Evolutionary conservation across 2,329 filamentous ascomycete species (phyloP).

Genomic region (Epicoccum nigrum): DNA sequence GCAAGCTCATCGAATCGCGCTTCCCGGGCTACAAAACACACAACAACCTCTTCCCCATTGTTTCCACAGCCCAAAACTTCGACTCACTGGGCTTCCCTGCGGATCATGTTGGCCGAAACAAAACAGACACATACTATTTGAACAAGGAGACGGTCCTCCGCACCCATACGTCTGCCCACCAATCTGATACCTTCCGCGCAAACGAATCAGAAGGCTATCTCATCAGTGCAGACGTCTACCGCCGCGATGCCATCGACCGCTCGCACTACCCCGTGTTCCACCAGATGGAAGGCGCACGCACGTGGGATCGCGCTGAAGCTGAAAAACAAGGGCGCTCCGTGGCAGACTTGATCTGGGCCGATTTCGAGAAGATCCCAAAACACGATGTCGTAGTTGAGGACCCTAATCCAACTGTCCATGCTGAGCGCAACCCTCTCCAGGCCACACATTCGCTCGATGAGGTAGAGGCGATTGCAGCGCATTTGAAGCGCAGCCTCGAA

Average conservation of each 20-base stretch:
- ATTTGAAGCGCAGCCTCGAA: slow-evolving; percentile 89
- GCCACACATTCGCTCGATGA: slow-evolving; percentile 74
- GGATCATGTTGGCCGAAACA: slow-evolving; percentile 85
- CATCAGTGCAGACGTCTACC: slow-evolving; percentile 92
- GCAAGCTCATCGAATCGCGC: slow-evolving; percentile 87
- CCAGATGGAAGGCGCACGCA: slow-evolving; percentile 94
- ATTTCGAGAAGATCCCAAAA: slow-evolving; percentile 72
- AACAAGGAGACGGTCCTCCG: slow-evolving; percentile 82
- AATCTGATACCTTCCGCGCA: slow-evolving; percentile 78
- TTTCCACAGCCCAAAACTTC: slow-evolving; percentile 87
- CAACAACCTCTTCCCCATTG: slow-evolving; percentile 80
- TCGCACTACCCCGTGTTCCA: slow-evolving; percentile 98
- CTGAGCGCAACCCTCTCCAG: slow-evolving; percentile 84
- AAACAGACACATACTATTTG: slow-evolving; percentile 94
- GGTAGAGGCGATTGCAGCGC: slow-evolving; percentile 79
- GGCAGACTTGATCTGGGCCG: slow-evolving; percentile 69
- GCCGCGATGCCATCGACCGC: slow-evolving; percentile 90
- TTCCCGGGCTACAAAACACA: slow-evolving; percentile 81
- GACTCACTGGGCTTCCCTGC: slow-evolving; percentile 91
- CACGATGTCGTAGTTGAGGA: slow-evolving; percentile 83
- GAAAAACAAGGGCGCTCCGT: slow-evolving; percentile 54
- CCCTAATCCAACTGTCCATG: slow-evolving; percentile 76
- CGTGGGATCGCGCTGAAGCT: slow-evolving; percentile 77
- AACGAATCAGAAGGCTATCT: slow-evolving; percentile 81
- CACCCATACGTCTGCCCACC: slow-evolving; percentile 94